Base-by-base conservation (phyloP, 345 rosid species). In the Lepidium africanum region DNA sequence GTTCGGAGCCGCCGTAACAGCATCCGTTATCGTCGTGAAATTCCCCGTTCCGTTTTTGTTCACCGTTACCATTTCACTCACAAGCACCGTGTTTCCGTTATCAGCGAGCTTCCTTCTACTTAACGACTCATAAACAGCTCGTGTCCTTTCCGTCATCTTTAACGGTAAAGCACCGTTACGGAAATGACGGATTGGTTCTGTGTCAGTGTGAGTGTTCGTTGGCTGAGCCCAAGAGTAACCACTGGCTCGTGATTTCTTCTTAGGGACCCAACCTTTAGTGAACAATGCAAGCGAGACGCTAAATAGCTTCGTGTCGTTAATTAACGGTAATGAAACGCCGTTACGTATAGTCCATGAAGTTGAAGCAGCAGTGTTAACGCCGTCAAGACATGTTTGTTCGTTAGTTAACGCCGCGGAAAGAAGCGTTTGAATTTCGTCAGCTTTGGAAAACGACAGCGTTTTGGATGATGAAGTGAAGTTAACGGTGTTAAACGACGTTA, bases 391-490 rank as follows among this genome's bases (percentile, higher is more conserved):
- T 0, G 98, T 88, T 60, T 88, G 87, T 30, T 77, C 87, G 72
- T 90, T 90, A 2, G 98, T 93, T 54, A 93, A 54, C 50, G 85
- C 80, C 16, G 98, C 96, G 13, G 94, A 85, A 1, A 93, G 82
- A 9, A 83, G 70, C 11, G 95, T 87, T 48, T 88, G 92, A 1
- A 88, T 72, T 10, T 90, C 90, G 0, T 93, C 96, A 3, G 94
- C 90, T 72, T 75, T 66, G 3, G 36, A 10, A 13, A 35, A 14
- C 45, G 91, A 16, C 8, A 93, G 73, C 40, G 67, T 80, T 39
- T 42, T 55, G 12, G 70, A 73, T 1, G 86, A 74, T 4, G 37
- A 4, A 10, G 74, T 62, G 15, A 59, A 17, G 55, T 80, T 80
- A 43, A 86, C 80, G 16, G 85, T 78, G 7, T 79, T 33, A 8